These are phyloP conservation scores for Ceratocystiopsis sp. DNA, from an alignment of 2,329 filamentous ascomycete species.

Conservation along the genomic window DNA sequence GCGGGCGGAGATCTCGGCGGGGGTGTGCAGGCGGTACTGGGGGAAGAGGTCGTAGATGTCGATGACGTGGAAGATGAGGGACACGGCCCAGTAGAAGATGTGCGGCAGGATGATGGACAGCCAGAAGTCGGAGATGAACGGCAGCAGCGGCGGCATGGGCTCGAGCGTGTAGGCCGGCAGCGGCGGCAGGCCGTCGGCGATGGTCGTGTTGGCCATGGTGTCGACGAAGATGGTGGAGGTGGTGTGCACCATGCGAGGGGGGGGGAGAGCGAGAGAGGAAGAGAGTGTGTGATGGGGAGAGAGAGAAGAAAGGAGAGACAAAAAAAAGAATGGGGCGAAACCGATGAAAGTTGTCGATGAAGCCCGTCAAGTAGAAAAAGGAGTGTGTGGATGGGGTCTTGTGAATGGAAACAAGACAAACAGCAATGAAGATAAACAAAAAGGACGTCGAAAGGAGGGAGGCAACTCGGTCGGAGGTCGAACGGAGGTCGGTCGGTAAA, in stretches of 20 bases:
- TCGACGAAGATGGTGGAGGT: conserved; percentile 21
- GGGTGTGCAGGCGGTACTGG: conserved; percentile 86
- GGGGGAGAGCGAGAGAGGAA: neutral
- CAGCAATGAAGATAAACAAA: neutral
- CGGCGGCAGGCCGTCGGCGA: conserved; percentile 55
- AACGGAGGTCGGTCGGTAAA: conserved; percentile 8
- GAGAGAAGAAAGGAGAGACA: neutral
- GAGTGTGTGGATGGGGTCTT: no score
- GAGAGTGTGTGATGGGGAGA: neutral
- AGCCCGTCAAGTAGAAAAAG: neutral
- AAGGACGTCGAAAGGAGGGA: neutral
- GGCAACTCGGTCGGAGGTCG: conserved; percentile 7
- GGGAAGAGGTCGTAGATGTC: conserved; percentile 76
- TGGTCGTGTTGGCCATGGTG: conserved; percentile 34
- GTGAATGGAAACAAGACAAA: neutral
- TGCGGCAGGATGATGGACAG: conserved; percentile 62
- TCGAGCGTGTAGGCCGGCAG: conserved; percentile 66
- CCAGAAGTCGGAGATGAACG: conserved; percentile 67
- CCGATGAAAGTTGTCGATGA: neutral
- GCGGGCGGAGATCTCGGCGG: conserved; percentile 71
- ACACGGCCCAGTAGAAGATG: conserved; percentile 75
- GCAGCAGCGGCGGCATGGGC: conserved; percentile 53
- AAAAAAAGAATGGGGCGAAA: neutral
- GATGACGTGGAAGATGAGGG: conserved; percentile 71
- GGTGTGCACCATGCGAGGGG: neutral